Base-by-base conservation (phyloP, 108 stramenopile species). In the Nannochloropsis salina region DNA sequence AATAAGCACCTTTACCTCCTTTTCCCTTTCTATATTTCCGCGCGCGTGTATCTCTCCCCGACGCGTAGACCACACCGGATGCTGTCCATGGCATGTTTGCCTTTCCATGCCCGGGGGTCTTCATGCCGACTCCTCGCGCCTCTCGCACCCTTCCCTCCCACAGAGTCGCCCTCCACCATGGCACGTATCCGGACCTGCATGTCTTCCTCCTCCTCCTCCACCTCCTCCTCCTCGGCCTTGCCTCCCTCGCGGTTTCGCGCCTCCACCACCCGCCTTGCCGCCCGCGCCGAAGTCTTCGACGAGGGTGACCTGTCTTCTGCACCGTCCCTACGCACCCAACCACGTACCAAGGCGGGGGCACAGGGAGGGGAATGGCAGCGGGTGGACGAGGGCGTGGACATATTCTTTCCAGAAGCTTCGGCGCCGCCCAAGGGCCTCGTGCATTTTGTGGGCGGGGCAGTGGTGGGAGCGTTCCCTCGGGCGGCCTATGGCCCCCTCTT, bases 371-470 rank as follows among this genome's bases (percentile, higher is more conserved):
- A 82, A 5, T 82, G 84, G 9, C 82, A 84, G 84, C 21, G 84
- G 51, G 80, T 81, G 40, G 84, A 84, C 11, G 87, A 84, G 21
- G 81, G 84, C 42, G 87, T 84, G 42, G 87, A 88, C 41, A 84
- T 88, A 42, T 18, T 88, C 40, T 74, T 88, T 20, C 87, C 87
- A 9, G 80, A 85, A 47, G 84, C 43, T 1, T 80, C 85, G 81
- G 84, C 84, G 5, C 84, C 44, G n/a, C 88, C 88, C 2, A 44
- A 84, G n/a, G 88, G 88, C 9, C 47, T 88, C 84, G 84, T 88
- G 45, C 88, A 88, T 82, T 88, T 88, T 43, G 45, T 88, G 15
- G 88, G 88, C 18, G 88, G 88, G 43, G 80, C 80, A 18, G 88
- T 80, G 42, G 88, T 88, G 11, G 88, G 88, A 22, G 84, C 84